These are phyloP conservation scores for Tulasnella sp. DNA, from an alignment of 768 basidiomycete genomes.

Conservation along the genomic window DNA sequence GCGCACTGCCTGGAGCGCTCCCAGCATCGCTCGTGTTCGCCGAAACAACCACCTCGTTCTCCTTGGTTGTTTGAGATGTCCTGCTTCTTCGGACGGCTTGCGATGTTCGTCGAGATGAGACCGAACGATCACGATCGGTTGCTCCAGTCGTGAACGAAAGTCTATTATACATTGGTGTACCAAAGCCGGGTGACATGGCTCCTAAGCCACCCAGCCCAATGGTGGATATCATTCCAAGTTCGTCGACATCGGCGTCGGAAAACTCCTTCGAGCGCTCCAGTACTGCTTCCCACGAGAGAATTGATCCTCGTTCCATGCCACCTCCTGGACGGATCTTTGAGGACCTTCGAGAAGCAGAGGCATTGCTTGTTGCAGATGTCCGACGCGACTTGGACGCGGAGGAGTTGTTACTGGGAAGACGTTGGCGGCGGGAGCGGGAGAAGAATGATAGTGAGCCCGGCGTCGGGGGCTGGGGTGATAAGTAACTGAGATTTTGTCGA, in stretches of 20 bases:
- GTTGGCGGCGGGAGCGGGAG: not conserved
- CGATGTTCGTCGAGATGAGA: not conserved
- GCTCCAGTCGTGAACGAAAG: not conserved
- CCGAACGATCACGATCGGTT: conserved; percentile 3
- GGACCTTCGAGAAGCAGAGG: conserved; percentile 2
- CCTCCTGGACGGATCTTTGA: not conserved
- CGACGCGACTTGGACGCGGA: conserved; percentile 1
- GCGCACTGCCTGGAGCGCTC: not conserved
- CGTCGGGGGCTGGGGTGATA: conserved; percentile 17
- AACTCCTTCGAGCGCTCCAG: conserved; percentile 22
- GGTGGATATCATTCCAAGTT: conserved; percentile 17
- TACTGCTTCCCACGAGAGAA: conserved; percentile 20
- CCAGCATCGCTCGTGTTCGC: not conserved
- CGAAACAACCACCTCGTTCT: not conserved
- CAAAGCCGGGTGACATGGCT: conserved; percentile 24
- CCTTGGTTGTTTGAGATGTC: not conserved
- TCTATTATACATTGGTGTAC: conserved; percentile 18
- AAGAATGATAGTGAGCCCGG: not conserved
- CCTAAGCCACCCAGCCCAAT: conserved; percentile 6
- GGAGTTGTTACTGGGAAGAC: conserved; percentile 9
- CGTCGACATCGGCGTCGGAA: conserved; percentile 13
- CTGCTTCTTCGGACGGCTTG: not conserved
- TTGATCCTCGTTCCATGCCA: conserved; percentile 13
- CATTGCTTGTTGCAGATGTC: not conserved
- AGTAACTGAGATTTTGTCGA: conserved; percentile 16